Evolutionary conservation across 192 early-diverging fungal genomes (phyloP), one percentile per base, ranked within the genome.

Genomic region (Coemansia aciculifera): DNA sequence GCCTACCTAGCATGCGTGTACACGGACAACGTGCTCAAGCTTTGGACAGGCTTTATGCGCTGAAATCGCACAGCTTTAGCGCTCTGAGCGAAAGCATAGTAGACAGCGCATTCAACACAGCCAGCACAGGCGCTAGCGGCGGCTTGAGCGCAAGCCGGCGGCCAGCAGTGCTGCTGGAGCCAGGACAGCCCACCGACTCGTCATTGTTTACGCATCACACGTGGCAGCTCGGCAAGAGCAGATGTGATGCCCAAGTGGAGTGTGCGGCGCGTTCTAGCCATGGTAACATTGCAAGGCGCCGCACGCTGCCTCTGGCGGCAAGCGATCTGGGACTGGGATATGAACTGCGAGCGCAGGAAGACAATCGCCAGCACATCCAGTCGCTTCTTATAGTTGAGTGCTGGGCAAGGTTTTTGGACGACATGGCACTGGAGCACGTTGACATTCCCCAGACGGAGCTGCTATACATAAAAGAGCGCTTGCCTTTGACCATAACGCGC

Each of bases 381-480:
- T 79, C 77, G 38, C 69, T 79, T 15, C 66, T 79, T 10, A 34
- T 79, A 17, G 62, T 68, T 39, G 77, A 79, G 66, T 79, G 72
- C 46, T 79, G 77, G 77, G 62, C 66, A 27, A 68, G 77, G 12
- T 79, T 79, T 49, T 29, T 79, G 10, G 32, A 39, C 56, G 31
- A 56, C 19, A 17, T 31, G 27, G 72, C 77, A 3, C 46, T 15
- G 9, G 72, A 79, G 40, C 60, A 23, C 19, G 34, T 74, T 3
- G 51, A 64, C n/a, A 57, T 79, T 17, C 69, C 77, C 0, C 68
- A 79, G 3, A 17, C 57, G 5, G 77, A 79, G 38, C 56, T 68
- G 15, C 44, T 71, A 13, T 79, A 74, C 63, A 36, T 79, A 19
- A 66, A 66, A 15, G 77, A 79, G 36, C 77, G 77, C 29, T 69